These are phyloP conservation scores for Macrolepiota fuliginosa DNA, from an alignment of 768 basidiomycete species.

Conservation along the genomic window DNA sequence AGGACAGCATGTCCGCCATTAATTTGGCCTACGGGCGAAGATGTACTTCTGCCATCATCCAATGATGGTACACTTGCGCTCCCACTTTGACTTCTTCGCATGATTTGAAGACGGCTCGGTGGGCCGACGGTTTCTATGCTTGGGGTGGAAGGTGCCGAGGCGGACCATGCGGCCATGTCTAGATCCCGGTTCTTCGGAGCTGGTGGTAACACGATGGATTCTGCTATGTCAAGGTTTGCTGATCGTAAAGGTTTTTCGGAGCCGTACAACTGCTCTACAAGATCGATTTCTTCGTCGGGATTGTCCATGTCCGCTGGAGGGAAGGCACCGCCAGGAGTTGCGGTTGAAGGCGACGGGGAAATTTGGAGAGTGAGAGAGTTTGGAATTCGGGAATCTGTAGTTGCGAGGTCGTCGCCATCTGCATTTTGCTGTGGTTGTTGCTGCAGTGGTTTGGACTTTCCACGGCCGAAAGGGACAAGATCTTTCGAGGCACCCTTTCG, in stretches of 20 bases:
- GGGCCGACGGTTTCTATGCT: conserved; percentile 17
- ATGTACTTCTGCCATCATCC: not conserved
- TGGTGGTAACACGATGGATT: conserved; percentile 79
- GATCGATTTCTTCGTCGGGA: conserved; percentile 81
- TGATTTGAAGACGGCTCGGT: not conserved
- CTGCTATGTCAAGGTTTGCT: conserved; percentile 72
- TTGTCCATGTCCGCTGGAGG: conserved; percentile 34
- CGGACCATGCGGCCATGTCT: conserved; percentile 75
- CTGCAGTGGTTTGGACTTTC: conserved; percentile 20
- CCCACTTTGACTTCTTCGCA: not conserved
- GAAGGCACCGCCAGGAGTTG: conserved; percentile 20
- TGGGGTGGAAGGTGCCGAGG: conserved; percentile 44
- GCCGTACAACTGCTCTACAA: conserved; percentile 95
- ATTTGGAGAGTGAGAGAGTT: not conserved
- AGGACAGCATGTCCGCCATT: conserved; percentile 35
- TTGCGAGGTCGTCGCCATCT: conserved; percentile 26
- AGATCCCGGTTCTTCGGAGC: conserved; percentile 87
- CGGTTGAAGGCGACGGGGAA: conserved; percentile 13
- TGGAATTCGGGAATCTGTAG: not conserved
- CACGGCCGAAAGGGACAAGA: conserved; percentile 40
- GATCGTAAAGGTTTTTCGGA: conserved; percentile 69
- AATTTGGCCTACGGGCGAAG: not conserved
- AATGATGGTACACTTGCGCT: not conserved
- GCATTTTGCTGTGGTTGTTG: conserved; percentile 20
- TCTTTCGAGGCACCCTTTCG: conserved; percentile 57